Conservation (phyloP, 768 basidiomycete species). For the Phallus indusiatus region DNA sequence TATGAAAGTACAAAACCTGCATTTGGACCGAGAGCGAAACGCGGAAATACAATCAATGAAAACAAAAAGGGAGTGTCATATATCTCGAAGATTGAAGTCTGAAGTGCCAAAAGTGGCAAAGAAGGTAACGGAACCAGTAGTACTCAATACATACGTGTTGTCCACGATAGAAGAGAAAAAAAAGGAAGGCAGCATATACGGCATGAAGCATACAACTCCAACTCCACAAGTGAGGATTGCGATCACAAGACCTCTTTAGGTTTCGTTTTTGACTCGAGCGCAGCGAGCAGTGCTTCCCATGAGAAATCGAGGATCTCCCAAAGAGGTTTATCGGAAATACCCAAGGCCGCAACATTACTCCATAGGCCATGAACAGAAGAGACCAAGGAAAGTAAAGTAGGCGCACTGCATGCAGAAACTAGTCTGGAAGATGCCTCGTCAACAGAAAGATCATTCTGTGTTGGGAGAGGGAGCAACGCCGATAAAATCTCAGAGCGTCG, state of each 20-base stretch:
- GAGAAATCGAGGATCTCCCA: slow-evolving; percentile 40
- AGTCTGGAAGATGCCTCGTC: background rate
- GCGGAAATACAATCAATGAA: too few relatives aligned
- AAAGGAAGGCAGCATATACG: too few relatives aligned
- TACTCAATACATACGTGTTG: too few relatives aligned
- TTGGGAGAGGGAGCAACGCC: slow-evolving; percentile 45
- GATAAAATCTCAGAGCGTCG: slow-evolving; percentile 46
- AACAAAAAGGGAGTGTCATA: too few relatives aligned
- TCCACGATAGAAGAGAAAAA: too few relatives aligned
- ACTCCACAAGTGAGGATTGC: background rate
- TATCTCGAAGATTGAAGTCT: too few relatives aligned
- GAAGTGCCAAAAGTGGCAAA: too few relatives aligned
- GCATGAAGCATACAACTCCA: background rate
- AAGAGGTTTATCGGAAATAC: slow-evolving; percentile 37
- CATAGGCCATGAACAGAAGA: slow-evolving; percentile 31
- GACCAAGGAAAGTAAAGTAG: background rate
- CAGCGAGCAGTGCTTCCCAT: slow-evolving; percentile 38
- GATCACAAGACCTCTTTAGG: background rate
- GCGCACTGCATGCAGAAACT: background rate
- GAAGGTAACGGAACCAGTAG: too few relatives aligned
- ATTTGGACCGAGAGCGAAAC: too few relatives aligned
- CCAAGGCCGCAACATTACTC: slow-evolving; percentile 40
- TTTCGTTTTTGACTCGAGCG: slow-evolving; percentile 22
- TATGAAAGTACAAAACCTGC: too few relatives aligned
- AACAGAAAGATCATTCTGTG: background rate